Conservation (phyloP, 768 basidiomycete genomes). For the Candolleomyces aberdarensis region DNA sequence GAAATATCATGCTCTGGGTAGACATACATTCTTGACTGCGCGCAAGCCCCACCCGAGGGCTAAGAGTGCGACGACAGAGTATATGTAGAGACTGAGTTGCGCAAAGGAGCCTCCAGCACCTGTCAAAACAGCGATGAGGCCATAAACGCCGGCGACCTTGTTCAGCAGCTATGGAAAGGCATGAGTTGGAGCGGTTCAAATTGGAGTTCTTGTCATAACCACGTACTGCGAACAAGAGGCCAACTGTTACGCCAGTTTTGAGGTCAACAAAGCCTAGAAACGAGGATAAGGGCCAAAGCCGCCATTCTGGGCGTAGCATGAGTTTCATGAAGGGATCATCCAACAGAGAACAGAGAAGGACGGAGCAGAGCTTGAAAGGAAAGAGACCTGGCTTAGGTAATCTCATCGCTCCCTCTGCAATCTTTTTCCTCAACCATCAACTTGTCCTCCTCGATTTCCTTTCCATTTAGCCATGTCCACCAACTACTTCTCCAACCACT, state of each 20-base stretch:
- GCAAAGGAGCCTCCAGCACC: constrained; percentile 93
- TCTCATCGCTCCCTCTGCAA: constrained; percentile 4
- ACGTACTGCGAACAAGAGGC: constrained; percentile 85
- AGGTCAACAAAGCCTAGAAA: constrained; percentile 89
- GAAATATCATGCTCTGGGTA: background rate
- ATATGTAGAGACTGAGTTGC: constrained; percentile 90
- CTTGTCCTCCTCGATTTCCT: background rate
- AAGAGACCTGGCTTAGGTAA: constrained; percentile 25
- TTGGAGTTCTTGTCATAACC: background rate
- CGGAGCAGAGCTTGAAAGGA: constrained; percentile 16
- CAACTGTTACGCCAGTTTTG: constrained; percentile 88
- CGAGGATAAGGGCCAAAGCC: constrained; percentile 76
- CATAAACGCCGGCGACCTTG: constrained; percentile 97
- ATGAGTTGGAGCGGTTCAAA: background rate
- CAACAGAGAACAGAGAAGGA: too few species aligned
- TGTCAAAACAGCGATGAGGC: constrained; percentile 85
- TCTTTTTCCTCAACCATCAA: constrained; percentile 15
- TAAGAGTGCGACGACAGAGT: constrained; percentile 80
- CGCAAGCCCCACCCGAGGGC: constrained; percentile 85
- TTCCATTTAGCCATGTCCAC: constrained; percentile 27
- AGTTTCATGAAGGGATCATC: constrained; percentile 57
- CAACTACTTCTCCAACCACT: constrained; percentile 83
- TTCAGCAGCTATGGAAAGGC: constrained; percentile 65
- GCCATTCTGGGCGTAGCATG: constrained; percentile 79
- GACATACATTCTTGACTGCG: constrained; percentile 77